Evolutionary conservation across 1,284 basidiomycete genomes (phyloP), one percentile per base, ranked within the genome.

Genomic region (Gomphus bonarii): DNA sequence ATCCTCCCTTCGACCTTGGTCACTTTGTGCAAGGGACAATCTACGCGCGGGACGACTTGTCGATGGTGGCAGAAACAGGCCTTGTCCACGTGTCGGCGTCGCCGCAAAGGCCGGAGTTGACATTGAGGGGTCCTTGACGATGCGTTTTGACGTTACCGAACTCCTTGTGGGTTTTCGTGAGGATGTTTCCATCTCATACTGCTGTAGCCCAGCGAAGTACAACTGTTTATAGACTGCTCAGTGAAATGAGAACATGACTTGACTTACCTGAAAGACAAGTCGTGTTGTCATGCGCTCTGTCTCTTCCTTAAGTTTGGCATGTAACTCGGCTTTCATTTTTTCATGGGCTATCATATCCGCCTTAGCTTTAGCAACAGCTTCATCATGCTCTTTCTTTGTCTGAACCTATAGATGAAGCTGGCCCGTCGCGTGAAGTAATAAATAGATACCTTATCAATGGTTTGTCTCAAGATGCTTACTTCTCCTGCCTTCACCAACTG

Each of bases 261-360:
- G 38, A 60, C 70, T 59, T 70, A 84, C 85, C 70, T 80, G 85
- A 72, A 90, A 88, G 11, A 75, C 72, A 49, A 80, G 77, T 60
- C 86, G 80, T 0, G 86, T 86, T 64, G 77, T 82, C 57, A 87
- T 64, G 30, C 83, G 77, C 64, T 88, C 87, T 58, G 84, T 73
- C 63, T 88, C 85, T 59, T 77, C 79, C 60, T 80, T 79, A 70
- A 80, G 73, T 50, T 82, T 75, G 63, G 77, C 80, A 61, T 82
- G 78, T 48, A 80, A 64, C 56, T 78, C 72, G 3, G 68, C 63
- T 58, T 81, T 79, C 61, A 75, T 78, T 1, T 73, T 71, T 61
- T 85, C 81, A 1, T 76, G 74, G 55, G 78, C 78, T 50, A 84
- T 81, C 61, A 80, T 85, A 1, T 78, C 77, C 1, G 75, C 67